Evolutionary conservation across 2,329 filamentous ascomycete genomes (phyloP).

Genomic region (Colletotrichum godetiae): DNA sequence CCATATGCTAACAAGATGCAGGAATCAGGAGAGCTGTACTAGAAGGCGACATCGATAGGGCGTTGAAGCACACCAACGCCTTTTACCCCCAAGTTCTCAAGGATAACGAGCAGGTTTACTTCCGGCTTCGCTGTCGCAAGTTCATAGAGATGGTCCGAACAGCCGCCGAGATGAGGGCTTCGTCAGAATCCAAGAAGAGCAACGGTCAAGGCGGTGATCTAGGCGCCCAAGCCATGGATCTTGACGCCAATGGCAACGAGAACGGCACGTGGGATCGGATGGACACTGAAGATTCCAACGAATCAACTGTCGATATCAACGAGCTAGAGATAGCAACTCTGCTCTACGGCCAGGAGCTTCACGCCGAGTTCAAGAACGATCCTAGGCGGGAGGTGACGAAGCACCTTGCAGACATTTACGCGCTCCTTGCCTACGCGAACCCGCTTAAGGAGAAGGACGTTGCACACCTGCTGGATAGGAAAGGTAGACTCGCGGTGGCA

Average conservation of each 20-base stretch:
- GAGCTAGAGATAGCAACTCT: slow-evolving; percentile 76
- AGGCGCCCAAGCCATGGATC: slow-evolving; percentile 64
- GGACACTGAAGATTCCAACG: slow-evolving; percentile 61
- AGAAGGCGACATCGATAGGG: slow-evolving; percentile 91
- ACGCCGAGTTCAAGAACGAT: slow-evolving; percentile 81
- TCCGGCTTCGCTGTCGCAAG: slow-evolving; percentile 87
- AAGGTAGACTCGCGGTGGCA: slow-evolving; percentile 81
- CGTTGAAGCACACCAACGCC: slow-evolving; percentile 81
- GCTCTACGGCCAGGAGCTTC: slow-evolving; percentile 81
- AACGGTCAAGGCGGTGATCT: slow-evolving; percentile 58
- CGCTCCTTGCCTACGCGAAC: slow-evolving; percentile 87
- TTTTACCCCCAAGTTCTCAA: slow-evolving; percentile 85
- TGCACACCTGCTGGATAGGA: slow-evolving; percentile 80
- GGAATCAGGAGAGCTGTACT: slow-evolving; percentile 89
- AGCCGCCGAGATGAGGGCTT: slow-evolving; percentile 72
- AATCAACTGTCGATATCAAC: slow-evolving; percentile 41
- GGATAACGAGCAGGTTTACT: slow-evolving; percentile 86
- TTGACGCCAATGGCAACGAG: slow-evolving; percentile 62
- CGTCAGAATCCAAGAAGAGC: slow-evolving; percentile 55
- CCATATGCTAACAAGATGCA: slow-evolving; percentile 48
- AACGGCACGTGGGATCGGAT: slow-evolving; percentile 58
- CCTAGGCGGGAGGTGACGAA: slow-evolving; percentile 76
- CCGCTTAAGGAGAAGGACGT: slow-evolving; percentile 80
- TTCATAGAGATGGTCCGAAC: slow-evolving; percentile 94
- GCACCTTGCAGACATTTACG: slow-evolving; percentile 85